Conservation (phyloP, 345 rosid species). For the Bretschneidera sinensis region DNA sequence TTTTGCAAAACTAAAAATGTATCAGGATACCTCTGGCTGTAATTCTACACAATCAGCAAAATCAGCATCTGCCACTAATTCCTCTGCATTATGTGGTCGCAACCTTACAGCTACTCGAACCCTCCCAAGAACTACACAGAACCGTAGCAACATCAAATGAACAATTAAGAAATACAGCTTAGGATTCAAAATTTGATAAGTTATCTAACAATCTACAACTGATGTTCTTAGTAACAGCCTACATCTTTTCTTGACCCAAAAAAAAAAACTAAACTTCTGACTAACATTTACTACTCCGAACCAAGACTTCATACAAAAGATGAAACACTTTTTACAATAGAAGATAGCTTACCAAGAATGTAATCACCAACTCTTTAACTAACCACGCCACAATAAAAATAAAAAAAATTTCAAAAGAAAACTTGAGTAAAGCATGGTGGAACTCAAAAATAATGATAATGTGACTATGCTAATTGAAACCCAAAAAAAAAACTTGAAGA, state of each 20-base stretch:
- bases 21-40: conserved; percentile 75
- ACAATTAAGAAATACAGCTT: background rate
- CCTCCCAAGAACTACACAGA: conserved; percentile 71
- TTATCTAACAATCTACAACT: no score
- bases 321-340: background rate
- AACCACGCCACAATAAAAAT: background rate
- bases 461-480: background rate
- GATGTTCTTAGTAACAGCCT: no score
- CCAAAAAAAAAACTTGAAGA: no score
- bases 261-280: no score
- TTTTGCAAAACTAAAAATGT: background rate
- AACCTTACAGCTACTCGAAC: conserved; percentile 96
- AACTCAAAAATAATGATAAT: no score
- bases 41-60: conserved; percentile 95
- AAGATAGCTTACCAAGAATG: background rate
- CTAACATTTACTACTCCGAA: no score
- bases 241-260: no score
- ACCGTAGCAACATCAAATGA: conserved; percentile 14
- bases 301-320: no score
- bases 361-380: background rate
- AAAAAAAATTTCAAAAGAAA: no score
- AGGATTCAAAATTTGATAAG: background rate
- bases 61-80: conserved; percentile 85
- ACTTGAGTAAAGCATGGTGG: background rate
- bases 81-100: conserved; percentile 82